Percentiles rank a stretch among this genome's conserved stretches.
Evolutionary conservation across 345 rosid species (phyloP).

Genomic region (Populus deltoides): DNA sequence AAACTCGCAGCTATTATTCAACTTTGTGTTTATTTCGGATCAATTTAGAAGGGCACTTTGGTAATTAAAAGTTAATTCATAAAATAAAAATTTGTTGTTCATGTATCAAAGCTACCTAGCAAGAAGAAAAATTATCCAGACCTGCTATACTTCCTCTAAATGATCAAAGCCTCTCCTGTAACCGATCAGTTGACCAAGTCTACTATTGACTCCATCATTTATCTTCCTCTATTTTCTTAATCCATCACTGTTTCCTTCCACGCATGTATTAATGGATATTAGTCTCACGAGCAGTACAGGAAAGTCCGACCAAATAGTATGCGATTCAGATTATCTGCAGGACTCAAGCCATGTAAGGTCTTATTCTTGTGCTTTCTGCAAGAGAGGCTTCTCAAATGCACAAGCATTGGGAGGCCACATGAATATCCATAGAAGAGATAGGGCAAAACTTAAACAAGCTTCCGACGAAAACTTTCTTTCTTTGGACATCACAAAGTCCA

Average conservation of each 20-base stretch:
- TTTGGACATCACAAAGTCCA: constrained; percentile 17
- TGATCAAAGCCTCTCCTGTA: constrained; percentile 7
- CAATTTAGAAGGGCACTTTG: neutral
- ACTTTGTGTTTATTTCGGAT: neutral
- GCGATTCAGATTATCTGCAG: constrained; percentile 19
- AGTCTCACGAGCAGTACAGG: constrained; percentile 9
- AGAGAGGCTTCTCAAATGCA: constrained; percentile 30
- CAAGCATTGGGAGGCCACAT: constrained; percentile 35
- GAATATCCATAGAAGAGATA: constrained; percentile 35
- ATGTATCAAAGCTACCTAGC: neutral
- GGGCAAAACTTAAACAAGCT: constrained; percentile 27
- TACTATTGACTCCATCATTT: neutral
- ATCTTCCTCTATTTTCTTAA: neutral
- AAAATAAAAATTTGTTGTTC: neutral
- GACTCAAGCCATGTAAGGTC: constrained; percentile 21
- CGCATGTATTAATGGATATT: constrained; percentile 17
- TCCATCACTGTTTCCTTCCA: neutral
- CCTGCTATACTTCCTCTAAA: constrained; percentile 1
- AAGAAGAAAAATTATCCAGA: neutral
- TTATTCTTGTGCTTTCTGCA: constrained; percentile 31
- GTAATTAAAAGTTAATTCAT: neutral
- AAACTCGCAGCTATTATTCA: neutral
- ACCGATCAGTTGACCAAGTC: constrained; percentile 29
- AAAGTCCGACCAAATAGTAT: constrained; percentile 16
- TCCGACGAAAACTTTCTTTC: constrained; percentile 28